A percentile compares a stretch with the other conserved stretches of the same genome.
Conservation (phyloP, 2,329 filamentous ascomycete genomes). For the Phaeosphaeriaceae sp. region DNA sequence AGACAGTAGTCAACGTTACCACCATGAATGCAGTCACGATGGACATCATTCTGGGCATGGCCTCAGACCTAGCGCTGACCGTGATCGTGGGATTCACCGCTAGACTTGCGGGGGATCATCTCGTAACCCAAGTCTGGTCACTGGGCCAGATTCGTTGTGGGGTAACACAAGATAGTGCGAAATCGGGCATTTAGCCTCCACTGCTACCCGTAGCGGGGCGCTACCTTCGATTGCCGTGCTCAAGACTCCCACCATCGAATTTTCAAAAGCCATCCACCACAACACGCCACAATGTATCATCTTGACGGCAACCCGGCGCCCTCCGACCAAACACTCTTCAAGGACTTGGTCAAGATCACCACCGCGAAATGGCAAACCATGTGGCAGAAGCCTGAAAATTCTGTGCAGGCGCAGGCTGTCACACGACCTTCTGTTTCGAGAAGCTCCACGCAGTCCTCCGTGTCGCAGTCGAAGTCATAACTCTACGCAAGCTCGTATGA, state of each 20-base stretch:
- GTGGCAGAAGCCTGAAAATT: constrained; percentile 13
- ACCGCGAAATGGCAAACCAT: constrained; percentile 29
- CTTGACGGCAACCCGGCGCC: constrained; percentile 29
- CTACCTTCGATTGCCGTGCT: not conserved
- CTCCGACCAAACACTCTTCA: constrained; percentile 27
- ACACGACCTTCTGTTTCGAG: constrained; percentile 40
- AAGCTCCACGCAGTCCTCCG: constrained; percentile 47
- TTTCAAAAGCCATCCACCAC: not conserved
- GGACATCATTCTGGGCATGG: not conserved
- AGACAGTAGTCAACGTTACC: not conserved
- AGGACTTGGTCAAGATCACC: constrained; percentile 27
- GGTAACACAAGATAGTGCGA: constrained; percentile 6
- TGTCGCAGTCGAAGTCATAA: constrained; percentile 43
- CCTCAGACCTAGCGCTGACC: not conserved
- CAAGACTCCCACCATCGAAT: not conserved
- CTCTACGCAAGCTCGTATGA: not conserved
- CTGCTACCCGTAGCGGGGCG: constrained; percentile 8
- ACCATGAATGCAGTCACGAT: not conserved
- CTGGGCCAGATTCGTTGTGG: not conserved
- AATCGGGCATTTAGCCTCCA: constrained; percentile 12
- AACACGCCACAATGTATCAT: constrained; percentile 27
- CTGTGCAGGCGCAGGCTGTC: constrained; percentile 8
- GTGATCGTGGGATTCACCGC: constrained; percentile 6
- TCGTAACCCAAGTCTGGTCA: not conserved
- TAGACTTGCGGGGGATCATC: constrained; percentile 10